Evolutionary conservation across 192 early-diverging fungal genomes (phyloP).

Genomic region (Jimgerdemannia flammicorona): DNA sequence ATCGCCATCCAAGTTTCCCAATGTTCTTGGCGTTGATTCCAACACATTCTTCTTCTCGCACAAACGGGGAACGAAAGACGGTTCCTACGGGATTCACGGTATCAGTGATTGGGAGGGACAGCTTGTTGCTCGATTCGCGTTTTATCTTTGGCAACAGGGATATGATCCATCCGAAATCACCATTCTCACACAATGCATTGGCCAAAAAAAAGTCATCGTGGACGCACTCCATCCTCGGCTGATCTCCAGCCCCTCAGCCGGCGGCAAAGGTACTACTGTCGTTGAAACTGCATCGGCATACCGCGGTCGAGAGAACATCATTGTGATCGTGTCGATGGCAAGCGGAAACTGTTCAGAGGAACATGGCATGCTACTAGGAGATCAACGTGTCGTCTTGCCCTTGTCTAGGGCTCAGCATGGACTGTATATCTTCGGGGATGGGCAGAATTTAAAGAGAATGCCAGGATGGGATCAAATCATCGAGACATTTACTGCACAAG

Average conservation of each 20-base stretch:
- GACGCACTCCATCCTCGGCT: neutral
- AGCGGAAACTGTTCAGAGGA: neutral
- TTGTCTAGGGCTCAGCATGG: conserved; percentile 20
- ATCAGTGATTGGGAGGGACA: conserved; percentile 10
- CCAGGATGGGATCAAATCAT: neutral
- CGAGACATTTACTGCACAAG: conserved; percentile 11
- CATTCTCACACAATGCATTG: conserved; percentile 1
- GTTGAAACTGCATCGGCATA: conserved; percentile 2
- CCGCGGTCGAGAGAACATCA: conserved; percentile 4
- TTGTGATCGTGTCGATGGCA: conserved; percentile 11
- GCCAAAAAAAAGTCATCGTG: conserved; percentile 13
- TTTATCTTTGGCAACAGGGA: conserved; percentile 14
- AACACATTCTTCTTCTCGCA: neutral
- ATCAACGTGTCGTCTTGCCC: conserved; percentile 9
- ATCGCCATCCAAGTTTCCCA: conserved; percentile 1
- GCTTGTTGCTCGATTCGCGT: conserved; percentile 8
- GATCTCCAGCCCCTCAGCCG: neutral
- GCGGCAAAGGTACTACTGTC: neutral
- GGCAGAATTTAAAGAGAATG: neutral
- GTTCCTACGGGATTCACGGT: neutral
- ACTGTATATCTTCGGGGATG: conserved; percentile 14
- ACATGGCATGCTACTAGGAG: neutral
- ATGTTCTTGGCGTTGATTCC: conserved; percentile 5
- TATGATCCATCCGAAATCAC: neutral
- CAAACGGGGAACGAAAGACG: neutral